These are phyloP conservation scores for sorghum (Sorghum bicolor) DNA, from an alignment of 176 grass and related monocot genomes.

Conservation along the genomic window DNA sequence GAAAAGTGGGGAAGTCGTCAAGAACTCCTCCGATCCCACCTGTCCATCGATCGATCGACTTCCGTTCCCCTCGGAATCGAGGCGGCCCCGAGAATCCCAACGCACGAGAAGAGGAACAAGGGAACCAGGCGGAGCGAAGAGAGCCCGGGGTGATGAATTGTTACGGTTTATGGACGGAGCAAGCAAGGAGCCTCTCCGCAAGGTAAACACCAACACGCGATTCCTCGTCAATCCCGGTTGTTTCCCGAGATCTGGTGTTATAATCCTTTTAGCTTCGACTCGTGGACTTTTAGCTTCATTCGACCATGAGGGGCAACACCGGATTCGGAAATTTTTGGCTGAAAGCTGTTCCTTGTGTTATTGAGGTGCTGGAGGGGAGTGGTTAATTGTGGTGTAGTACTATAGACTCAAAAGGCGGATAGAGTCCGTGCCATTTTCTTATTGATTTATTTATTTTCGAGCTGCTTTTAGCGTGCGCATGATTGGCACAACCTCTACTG, in stretches of 20 bases:
- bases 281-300: neutral
- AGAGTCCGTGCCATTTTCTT: neutral
- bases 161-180: conserved; percentile 53
- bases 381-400: neutral
- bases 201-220: conserved; percentile 16
- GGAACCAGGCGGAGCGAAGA: neutral
- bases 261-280: neutral
- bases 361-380: neutral
- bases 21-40: conserved; percentile 37
- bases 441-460: neutral
- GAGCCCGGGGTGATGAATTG: conserved; percentile 46
- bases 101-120: neutral
- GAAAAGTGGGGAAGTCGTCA: neutral
- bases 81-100: neutral
- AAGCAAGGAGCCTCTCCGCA: conserved; percentile 44
- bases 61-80: neutral
- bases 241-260: neutral
- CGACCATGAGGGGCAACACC: neutral
- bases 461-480: neutral
- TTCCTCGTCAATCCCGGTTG: neutral
- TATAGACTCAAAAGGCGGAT: conserved; percentile 1
- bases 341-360: neutral
- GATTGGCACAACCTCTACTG: neutral
- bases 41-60: neutral
- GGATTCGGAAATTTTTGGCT: neutral